A percentile compares a stretch with the other conserved stretches of the same genome.
phyloP scores from a whole-genome alignment of 768 basidiomycete genomes.

The Leccinellum albellum region DNA sequence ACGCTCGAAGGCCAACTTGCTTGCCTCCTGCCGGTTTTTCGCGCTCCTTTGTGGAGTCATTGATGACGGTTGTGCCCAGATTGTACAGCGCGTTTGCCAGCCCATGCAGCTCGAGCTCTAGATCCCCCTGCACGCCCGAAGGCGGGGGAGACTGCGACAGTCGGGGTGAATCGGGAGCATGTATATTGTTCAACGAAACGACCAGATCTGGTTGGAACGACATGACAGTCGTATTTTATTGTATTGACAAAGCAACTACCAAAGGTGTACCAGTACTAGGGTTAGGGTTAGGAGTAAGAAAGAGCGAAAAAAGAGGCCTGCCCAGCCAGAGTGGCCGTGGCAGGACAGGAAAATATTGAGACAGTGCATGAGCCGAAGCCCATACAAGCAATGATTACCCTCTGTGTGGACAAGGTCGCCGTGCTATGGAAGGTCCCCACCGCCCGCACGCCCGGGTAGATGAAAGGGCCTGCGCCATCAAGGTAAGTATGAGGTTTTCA shows the following conservation, averaged over 20 bases:
- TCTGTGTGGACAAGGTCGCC: constrained; percentile 53
- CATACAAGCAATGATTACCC: constrained; percentile 44
- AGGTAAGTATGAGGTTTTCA: constrained; percentile 51
- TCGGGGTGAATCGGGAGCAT: constrained; percentile 51
- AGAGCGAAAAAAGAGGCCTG: constrained; percentile 21
- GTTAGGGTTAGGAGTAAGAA: constrained; percentile 29
- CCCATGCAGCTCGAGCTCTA: constrained; percentile 72
- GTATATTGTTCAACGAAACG: constrained; percentile 1
- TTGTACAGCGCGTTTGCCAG: constrained; percentile 78
- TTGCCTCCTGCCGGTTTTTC: constrained; percentile 69
- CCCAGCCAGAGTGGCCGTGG: constrained; percentile 49
- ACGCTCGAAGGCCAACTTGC: constrained; percentile 77
- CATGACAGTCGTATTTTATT: too few relatives aligned
- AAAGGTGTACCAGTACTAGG: constrained; percentile 9
- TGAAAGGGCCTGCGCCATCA: constrained; percentile 59
- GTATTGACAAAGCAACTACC: too few relatives aligned
- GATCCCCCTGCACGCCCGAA: constrained; percentile 62
- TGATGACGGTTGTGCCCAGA: constrained; percentile 78
- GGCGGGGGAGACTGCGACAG: constrained; percentile 74
- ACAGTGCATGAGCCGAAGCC: constrained; percentile 74
- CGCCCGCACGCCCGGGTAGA: constrained; percentile 51
- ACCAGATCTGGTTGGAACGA: background rate
- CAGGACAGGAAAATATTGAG: constrained; percentile 77
- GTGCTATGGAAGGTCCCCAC: constrained; percentile 50
- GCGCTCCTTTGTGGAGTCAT: constrained; percentile 76